Base-by-base conservation (phyloP, 192 early-diverging fungal genomes). In the Podila clonocystis region DNA sequence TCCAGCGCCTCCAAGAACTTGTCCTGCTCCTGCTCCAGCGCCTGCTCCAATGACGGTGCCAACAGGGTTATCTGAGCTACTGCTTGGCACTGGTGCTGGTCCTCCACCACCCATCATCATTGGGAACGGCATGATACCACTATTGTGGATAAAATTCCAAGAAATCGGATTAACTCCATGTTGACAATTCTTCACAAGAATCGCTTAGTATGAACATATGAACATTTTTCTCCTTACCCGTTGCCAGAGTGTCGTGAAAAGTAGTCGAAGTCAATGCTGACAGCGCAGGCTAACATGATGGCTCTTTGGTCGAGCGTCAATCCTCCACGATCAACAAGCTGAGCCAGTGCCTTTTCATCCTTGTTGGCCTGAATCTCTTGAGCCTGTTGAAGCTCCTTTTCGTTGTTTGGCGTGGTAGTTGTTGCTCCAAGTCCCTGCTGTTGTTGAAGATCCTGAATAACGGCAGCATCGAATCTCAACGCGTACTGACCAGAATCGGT, bases 191-290 rank as follows among this genome's bases (percentile, higher is more conserved):
- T 57, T 36, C 62, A 70, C 26, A 31, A 31, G 63, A 70, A 57
- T 70, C 52, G 50, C 59, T 65, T n/a, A 63, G 12, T 0, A 29
- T 38, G 30, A 6, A n/a, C n/a, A n/a, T n/a, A n/a, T n/a, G n/a
- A n/a, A n/a, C n/a, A 63, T 41, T 7, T 7, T 13, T 31, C 62
- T 52, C 33, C 77, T 34, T 69, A 73, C 58, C 86, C 88, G 73
- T 86, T 77, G 3, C 64, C 73, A 7, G 91, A 93, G 68, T 95
- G 93, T 50, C 93, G 75, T 34, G 87, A 91, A 82, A 95, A 97
- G 79, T 95, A 97, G 76, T 97, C 95, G 74, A 94, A 91, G 69
- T 97, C 96, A 59, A 95, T 94, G 20, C 91, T 91, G 63, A 96
- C 87, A 67, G 95, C 96, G 59, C 91, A 91, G 0, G 92, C 93